These are phyloP conservation scores for Rhodotorula sp. DNA, from an alignment of 1,284 basidiomycete species.

Conservation along the genomic window DNA sequence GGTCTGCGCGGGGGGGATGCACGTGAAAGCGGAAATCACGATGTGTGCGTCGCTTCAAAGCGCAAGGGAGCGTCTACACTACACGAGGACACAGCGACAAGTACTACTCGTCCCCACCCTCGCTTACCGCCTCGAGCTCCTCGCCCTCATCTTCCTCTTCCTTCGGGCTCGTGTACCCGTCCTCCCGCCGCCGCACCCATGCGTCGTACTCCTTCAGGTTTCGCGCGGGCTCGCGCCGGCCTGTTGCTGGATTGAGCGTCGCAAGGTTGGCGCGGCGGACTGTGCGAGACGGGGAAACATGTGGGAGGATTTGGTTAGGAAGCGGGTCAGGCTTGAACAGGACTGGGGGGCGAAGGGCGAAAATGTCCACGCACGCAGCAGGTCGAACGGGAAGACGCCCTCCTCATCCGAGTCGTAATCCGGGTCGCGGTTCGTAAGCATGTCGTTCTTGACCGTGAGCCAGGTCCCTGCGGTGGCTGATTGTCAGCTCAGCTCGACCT, in stretches of 20 bases:
- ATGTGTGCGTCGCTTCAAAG: too few species aligned
- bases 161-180: not conserved
- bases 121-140: not conserved
- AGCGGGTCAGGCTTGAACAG: too few species aligned
- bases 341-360: not conserved
- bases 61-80: not conserved
- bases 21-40: not conserved
- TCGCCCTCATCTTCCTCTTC: constrained; percentile 12
- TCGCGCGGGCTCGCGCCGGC: constrained; percentile 4
- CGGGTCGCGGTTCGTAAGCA: constrained; percentile 33
- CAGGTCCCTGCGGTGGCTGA: constrained; percentile 11
- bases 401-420: constrained; percentile 43
- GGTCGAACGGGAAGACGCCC: constrained; percentile 31
- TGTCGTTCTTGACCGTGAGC: constrained; percentile 34
- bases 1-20: too few species aligned
- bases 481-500: not conserved
- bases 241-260: constrained; percentile 23
- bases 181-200: constrained; percentile 11
- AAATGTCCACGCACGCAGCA: constrained; percentile 21
- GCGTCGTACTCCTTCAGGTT: constrained; percentile 31
- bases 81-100: not conserved
- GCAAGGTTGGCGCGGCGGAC: constrained; percentile 25
- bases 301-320: not conserved
- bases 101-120: not conserved
- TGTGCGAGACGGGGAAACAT: not conserved